Evolutionary conservation across 352 stramenopile genomes (phyloP).

Genomic region (Pythium coloratum): DNA sequence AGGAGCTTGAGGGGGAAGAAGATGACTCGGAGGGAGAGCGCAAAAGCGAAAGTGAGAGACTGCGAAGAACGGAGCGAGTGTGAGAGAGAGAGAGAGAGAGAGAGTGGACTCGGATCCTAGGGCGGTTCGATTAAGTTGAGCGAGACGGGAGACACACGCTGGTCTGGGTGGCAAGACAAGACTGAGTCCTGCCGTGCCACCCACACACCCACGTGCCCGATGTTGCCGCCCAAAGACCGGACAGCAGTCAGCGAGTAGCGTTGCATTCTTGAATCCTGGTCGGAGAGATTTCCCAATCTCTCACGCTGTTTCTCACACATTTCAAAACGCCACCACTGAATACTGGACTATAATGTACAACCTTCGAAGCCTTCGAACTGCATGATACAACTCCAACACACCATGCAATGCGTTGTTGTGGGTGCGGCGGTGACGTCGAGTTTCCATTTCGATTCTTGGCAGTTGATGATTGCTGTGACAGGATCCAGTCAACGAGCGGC

Average conservation of each 20-base stretch:
- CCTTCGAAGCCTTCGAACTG: too few relatives aligned
- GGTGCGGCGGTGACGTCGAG: not conserved
- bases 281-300: not conserved
- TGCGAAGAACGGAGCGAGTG: not conserved
- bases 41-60: slow-evolving; percentile 1
- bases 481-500: not conserved
- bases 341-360: too few relatives aligned
- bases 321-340: too few relatives aligned
- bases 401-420: not conserved
- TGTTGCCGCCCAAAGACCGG: not conserved
- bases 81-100: not conserved
- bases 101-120: not conserved
- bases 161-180: not conserved
- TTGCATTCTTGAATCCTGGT: not conserved
- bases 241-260: not conserved
- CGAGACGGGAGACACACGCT: not conserved
- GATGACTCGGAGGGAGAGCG: not conserved
- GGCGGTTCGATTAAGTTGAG: not conserved
- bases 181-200: not conserved
- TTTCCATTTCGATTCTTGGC: not conserved
- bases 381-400: too few relatives aligned
- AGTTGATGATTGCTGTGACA: not conserved
- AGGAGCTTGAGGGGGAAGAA: not conserved
- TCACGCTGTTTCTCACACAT: not conserved
- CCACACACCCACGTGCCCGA: not conserved